These are phyloP conservation scores for Lipomyces lipofer DNA, from an alignment of 805 yeast species.

Conservation along the genomic window DNA sequence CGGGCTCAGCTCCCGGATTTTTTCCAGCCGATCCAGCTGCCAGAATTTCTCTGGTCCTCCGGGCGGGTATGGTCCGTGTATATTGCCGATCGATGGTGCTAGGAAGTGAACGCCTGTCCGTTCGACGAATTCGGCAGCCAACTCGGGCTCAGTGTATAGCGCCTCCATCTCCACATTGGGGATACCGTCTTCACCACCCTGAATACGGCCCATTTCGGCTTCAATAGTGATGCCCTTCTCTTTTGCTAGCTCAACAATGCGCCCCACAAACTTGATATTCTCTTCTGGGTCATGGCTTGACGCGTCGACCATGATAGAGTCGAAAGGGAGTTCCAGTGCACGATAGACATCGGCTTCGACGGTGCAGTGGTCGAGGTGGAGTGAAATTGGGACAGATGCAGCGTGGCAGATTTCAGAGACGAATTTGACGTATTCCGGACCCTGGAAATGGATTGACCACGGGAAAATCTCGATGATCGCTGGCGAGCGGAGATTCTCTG, in stretches of 20 bases:
- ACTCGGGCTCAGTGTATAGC: slow-evolving; percentile 41
- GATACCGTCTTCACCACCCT: slow-evolving; percentile 46
- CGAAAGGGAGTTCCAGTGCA: slow-evolving; percentile 42
- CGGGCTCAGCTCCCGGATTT: slow-evolving; percentile 30
- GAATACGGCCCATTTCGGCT: slow-evolving; percentile 46
- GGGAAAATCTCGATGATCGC: slow-evolving; percentile 43
- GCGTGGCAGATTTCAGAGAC: slow-evolving; percentile 35
- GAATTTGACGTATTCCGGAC: slow-evolving; percentile 39
- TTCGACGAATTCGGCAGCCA: slow-evolving; percentile 38
- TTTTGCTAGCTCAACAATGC: slow-evolving; percentile 39
- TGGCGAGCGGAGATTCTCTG: slow-evolving; percentile 41
- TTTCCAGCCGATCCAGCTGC: slow-evolving; percentile 35
- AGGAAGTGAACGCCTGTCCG: slow-evolving; percentile 43
- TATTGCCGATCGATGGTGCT: slow-evolving; percentile 45
- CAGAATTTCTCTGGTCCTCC: slow-evolving; percentile 41
- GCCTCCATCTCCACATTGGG: slow-evolving; percentile 38
- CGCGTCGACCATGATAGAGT: slow-evolving; percentile 46
- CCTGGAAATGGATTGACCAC: slow-evolving; percentile 43
- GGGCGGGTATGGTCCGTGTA: slow-evolving; percentile 44
- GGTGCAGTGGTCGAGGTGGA: slow-evolving; percentile 45
- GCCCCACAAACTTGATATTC: slow-evolving; percentile 38
- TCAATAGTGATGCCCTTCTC: slow-evolving; percentile 41
- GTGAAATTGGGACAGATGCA: slow-evolving; percentile 43
- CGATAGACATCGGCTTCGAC: slow-evolving; percentile 39
- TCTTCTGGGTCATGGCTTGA: slow-evolving; percentile 43